phyloP scores from a whole-genome alignment of 768 basidiomycete species.

The Termitomyces sp. region DNA sequence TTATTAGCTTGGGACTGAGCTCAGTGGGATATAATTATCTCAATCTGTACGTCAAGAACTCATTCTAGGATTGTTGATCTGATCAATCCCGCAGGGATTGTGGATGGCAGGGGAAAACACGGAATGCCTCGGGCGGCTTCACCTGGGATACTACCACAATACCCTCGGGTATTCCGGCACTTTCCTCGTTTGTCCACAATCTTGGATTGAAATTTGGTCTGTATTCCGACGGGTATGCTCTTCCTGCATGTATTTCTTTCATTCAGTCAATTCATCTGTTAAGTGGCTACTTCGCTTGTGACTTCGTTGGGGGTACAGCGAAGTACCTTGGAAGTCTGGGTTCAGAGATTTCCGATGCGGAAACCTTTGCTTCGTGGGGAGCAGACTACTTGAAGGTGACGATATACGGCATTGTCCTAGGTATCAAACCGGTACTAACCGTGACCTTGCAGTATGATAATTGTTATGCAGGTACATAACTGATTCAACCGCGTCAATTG shows the following conservation, averaged over 20 bases:
- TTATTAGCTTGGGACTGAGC: conserved; percentile 31
- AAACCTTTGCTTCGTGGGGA: conserved; percentile 43
- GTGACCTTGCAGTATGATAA: conserved; percentile 35
- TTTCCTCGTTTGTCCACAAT: conserved; percentile 31
- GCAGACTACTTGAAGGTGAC: conserved; percentile 38
- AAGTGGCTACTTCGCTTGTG: conserved; percentile 39
- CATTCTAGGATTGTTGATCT: neutral
- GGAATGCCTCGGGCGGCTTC: conserved; percentile 34
- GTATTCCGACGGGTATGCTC: conserved; percentile 44
- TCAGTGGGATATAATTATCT: conserved; percentile 36
- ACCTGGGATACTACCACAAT: conserved; percentile 37
- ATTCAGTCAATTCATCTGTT: neutral
- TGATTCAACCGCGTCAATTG: neutral
- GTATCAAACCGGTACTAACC: neutral
- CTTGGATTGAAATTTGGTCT: conserved; percentile 57
- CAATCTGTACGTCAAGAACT: conserved; percentile 28
- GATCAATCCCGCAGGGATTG: conserved; percentile 29
- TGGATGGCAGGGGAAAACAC: conserved; percentile 42
- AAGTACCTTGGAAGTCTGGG: conserved; percentile 41
- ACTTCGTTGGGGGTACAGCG: conserved; percentile 38
- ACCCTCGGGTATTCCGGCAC: conserved; percentile 32
- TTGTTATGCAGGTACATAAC: conserved; percentile 34
- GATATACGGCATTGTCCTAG: neutral
- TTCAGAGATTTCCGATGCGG: conserved; percentile 41
- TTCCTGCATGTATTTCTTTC: neutral